Conservation (phyloP, 306 rosid genomes). For the Sicyos baderoa region DNA sequence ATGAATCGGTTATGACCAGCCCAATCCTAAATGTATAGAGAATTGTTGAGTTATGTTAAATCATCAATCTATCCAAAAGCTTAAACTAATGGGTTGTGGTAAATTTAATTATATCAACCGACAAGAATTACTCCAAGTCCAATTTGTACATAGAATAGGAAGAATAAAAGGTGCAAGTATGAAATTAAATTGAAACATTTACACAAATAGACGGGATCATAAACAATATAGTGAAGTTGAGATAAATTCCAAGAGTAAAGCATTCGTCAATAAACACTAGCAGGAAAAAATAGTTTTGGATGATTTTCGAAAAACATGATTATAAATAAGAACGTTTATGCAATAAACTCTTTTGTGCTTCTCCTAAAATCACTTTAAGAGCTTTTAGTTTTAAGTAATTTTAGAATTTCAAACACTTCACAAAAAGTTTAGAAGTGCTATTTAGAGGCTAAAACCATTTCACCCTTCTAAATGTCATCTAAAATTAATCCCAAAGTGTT, state of each 20-base stretch:
- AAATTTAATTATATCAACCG: too few species aligned
- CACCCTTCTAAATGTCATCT: neutral
- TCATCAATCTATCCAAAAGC: too few species aligned
- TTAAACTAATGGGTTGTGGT: too few species aligned
- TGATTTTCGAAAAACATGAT: neutral
- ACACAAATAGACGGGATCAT: neutral
- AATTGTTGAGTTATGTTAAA: too few species aligned
- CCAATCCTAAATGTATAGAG: conserved; percentile 54
- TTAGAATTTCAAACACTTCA: neutral
- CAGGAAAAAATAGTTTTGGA: neutral
- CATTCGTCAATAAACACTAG: neutral
- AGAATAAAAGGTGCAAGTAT: neutral
- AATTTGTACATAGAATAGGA: neutral
- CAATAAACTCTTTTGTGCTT: neutral
- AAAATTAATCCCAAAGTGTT: neutral
- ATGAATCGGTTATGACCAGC: conserved; percentile 58
- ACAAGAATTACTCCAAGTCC: neutral
- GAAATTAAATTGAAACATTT: neutral
- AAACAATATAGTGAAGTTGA: neutral
- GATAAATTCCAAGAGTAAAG: neutral
- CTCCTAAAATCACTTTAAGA: neutral
- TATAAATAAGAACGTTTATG: neutral
- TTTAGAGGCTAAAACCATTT: neutral
- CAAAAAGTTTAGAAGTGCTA: neutral
- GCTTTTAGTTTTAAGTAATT: neutral